A percentile compares a stretch with the other conserved stretches of the same genome.
phyloP scores from a whole-genome alignment of 352 stramenopile genomes.

The Phytophthora cryptogea region DNA sequence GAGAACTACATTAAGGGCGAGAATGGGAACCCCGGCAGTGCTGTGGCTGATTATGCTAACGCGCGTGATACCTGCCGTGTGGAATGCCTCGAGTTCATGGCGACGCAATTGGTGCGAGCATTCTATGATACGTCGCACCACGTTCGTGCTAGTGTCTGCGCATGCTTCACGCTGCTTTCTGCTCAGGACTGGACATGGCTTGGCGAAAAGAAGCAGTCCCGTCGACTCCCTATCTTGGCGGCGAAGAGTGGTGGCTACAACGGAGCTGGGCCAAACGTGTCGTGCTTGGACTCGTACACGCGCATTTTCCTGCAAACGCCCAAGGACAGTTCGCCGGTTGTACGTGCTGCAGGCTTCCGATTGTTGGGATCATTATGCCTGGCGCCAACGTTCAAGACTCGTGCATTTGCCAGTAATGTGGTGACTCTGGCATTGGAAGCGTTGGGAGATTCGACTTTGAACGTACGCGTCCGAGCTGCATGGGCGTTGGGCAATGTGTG shows the following conservation, averaged over 20 bases:
- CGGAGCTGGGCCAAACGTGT: conserved; percentile 34
- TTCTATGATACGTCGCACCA: conserved; percentile 89
- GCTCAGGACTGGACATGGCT: conserved; percentile 68
- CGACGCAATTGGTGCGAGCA: conserved; percentile 76
- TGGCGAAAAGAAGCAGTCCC: conserved; percentile 44
- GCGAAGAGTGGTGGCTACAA: conserved; percentile 37
- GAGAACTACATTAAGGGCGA: conserved; percentile 89
- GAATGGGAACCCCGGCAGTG: conserved; percentile 21
- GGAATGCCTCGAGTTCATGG: conserved; percentile 78
- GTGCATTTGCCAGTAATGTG: conserved; percentile 64
- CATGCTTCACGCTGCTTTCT: conserved; percentile 84
- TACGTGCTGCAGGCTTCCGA: conserved; percentile 79
- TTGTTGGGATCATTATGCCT: conserved; percentile 79
- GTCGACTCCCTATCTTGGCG: conserved; percentile 37
- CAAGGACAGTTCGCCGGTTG: conserved; percentile 78
- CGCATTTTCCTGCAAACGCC: conserved; percentile 78
- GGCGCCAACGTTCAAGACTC: conserved; percentile 76
- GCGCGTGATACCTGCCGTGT: conserved; percentile 29
- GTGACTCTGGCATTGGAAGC: conserved; percentile 68
- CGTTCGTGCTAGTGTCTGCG: conserved; percentile 85
- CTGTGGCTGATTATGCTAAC: neutral
- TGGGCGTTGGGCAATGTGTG: conserved; percentile 89
- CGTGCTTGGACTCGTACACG: conserved; percentile 68
- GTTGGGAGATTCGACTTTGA: conserved; percentile 76
- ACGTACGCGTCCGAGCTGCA: conserved; percentile 80